These are phyloP conservation scores for Nymphaea colorata DNA, from an alignment of 164 flowering plant species.

Conservation along the genomic window DNA sequence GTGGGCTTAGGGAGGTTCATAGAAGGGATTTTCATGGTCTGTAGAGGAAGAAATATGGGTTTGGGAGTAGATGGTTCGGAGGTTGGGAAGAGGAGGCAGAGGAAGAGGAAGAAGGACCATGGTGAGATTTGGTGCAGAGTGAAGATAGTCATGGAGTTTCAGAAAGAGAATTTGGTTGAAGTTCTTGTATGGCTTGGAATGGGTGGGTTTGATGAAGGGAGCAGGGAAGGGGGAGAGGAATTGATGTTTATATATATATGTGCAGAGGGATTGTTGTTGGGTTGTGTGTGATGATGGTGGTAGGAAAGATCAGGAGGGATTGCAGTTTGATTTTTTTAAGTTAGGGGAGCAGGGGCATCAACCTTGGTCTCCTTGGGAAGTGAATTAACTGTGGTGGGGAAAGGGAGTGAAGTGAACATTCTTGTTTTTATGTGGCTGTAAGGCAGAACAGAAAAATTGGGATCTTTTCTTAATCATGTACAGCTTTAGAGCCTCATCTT, in stretches of 20 bases:
- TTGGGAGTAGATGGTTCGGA: conserved; percentile 1
- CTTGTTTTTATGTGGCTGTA: no score
- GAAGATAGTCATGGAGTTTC: background rate
- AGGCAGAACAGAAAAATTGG: no score
- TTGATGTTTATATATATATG: background rate
- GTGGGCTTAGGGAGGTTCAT: conserved; percentile 19
- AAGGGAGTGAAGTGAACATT: no score
- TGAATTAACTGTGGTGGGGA: no score
- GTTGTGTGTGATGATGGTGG: background rate
- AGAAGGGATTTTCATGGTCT: conserved; percentile 31
- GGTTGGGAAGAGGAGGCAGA: conserved; percentile 2
- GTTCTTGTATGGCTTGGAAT: no score
- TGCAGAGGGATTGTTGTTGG: background rate
- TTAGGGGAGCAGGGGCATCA: no score
- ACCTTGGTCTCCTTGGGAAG: no score
- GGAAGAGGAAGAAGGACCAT: background rate
- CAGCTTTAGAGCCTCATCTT: no score
- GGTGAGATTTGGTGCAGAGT: background rate
- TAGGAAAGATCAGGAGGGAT: background rate
- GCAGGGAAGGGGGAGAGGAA: background rate
- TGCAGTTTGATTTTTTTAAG: background rate
- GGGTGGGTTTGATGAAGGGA: background rate
- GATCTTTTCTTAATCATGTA: no score
- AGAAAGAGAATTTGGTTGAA: background rate
- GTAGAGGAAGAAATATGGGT: conserved; percentile 43